Conservation (phyloP, 768 basidiomycete species). For the Hemileccinum rubropunctum region DNA sequence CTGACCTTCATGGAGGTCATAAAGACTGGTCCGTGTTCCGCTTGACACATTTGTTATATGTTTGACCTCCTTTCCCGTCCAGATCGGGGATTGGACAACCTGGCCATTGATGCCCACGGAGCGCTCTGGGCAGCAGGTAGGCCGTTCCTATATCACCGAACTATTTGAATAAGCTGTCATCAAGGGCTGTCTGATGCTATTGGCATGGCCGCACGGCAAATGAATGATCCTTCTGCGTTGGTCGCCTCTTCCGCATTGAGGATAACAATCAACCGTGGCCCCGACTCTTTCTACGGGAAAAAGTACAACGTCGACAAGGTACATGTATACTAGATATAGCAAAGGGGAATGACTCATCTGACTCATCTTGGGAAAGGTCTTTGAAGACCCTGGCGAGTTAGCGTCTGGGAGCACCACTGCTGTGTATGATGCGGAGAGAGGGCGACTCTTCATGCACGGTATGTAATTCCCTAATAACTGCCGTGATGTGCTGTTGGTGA, state of each 20-base stretch:
- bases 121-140: conserved; percentile 62
- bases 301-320: conserved; percentile 62
- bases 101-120: conserved; percentile 57
- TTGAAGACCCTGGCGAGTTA: conserved; percentile 63
- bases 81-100: conserved; percentile 60
- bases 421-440: conserved; percentile 50
- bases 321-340: conserved; percentile 1
- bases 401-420: conserved; percentile 56
- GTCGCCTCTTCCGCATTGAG: conserved; percentile 51
- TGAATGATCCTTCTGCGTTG: conserved; percentile 38
- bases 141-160: conserved; percentile 4
- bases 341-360: not conserved
- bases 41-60: not conserved
- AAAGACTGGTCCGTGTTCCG: conserved; percentile 42
- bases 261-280: conserved; percentile 51
- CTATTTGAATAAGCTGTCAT: not conserved
- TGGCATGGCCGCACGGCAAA: conserved; percentile 35
- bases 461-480: conserved; percentile 15
- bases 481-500: conserved; percentile 4
- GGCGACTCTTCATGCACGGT: conserved; percentile 60
- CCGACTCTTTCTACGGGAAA: conserved; percentile 52
- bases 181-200: conserved; percentile 45
- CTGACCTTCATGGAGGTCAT: conserved; percentile 55
- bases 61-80: conserved; percentile 6
- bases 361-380: conserved; percentile 41